A percentile compares a stretch with the other conserved stretches of the same genome.
These are phyloP conservation scores for Nitzschia sp. DNA, from an alignment of 108 stramenopile genomes.

Conservation along the genomic window DNA sequence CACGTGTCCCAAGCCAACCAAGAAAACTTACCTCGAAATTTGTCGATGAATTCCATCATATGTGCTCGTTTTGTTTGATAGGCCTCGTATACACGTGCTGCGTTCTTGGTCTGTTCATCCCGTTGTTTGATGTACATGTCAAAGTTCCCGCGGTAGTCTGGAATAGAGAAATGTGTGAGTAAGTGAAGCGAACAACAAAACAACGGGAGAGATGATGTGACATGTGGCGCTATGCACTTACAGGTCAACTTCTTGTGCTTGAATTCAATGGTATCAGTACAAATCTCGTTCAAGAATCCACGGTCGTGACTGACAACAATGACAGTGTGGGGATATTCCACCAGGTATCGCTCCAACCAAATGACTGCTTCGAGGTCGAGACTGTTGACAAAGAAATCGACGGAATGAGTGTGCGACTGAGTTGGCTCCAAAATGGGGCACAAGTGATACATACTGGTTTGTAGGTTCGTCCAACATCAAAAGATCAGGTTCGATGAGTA, in stretches of 20 bases:
- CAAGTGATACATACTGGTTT: constrained; percentile 39
- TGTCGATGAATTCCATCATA: constrained; percentile 99
- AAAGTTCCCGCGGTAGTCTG: constrained; percentile 94
- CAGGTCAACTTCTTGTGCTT: constrained; percentile 73
- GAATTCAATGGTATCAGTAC: constrained; percentile 89
- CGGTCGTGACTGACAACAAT: constrained; percentile 96
- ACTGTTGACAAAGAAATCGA: constrained; percentile 33
- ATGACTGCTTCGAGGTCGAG: constrained; percentile 94
- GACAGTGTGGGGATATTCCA: constrained; percentile 82
- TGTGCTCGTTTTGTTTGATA: constrained; percentile 90
- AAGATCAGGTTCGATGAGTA: constrained; percentile 47
- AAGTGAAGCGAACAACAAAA: constrained; percentile 9
- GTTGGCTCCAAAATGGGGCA: background rate
- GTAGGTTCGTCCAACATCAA: constrained; percentile 50
- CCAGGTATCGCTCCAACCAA: constrained; percentile 91
- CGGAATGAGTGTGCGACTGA: background rate
- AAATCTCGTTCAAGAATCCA: constrained; percentile 92
- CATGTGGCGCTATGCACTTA: constrained; percentile 8
- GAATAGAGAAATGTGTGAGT: constrained; percentile 10
- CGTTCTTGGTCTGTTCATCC: constrained; percentile 79
- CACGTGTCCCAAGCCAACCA: background rate
- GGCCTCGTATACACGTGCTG: constrained; percentile 89
- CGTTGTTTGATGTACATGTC: constrained; percentile 89
- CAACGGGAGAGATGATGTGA: background rate
- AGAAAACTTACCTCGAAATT: constrained; percentile 56